Base-by-base conservation (phyloP, 257 asterid species). In the Solanum appendiculatum region DNA sequence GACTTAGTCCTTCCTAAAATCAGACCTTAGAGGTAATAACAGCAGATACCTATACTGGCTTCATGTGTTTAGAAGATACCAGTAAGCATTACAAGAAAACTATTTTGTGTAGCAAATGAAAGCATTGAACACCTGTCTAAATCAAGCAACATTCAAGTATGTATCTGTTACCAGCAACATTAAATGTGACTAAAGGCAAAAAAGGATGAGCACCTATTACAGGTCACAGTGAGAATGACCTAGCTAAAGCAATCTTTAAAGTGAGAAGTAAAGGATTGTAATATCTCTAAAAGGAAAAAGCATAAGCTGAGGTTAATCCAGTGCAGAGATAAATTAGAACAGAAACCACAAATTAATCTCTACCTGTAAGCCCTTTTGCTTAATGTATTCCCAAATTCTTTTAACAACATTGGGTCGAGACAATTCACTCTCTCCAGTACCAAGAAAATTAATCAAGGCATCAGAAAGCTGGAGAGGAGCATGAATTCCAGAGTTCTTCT, bases 361-460 rank as follows among this genome's bases (percentile, higher is more conserved):
- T 70, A 97, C 99, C 98, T 97, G 99, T 89, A 97, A 91, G 90
- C 92, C 90, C 88, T 97, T 90, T 90, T 87, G 93, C 93, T 95
- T 97, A 87, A 97, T 93, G 88, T 97, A 95, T 86, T 92, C 98
- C 99, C 98, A 97, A 37, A 94, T 94, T 91, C 94, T 94, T 90
- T 95, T 97, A 64, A 97, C 87, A 82, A 94, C 98, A 92, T 88
- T 94, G 77, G 97, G 88, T 44, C 99, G 91, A 40, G 98, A 91
- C 75, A 97, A 91, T 87, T 90, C 94, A 86, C 87, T 90, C 90
- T 97, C 99, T 88, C 97, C 98, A 48, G 99, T 95, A 86, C 96
- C 98, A 84, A 97, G 92, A 90, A 95, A 95, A 93, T 93, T 94
- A 88, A 89, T 86, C 48, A 96, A 91, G 82, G 95, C 97, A 89